A percentile compares a stretch with the other conserved stretches of the same genome.
Conservation (phyloP, 225 moss, liverwort and hornwort genomes). For the Climacium dendroides region DNA sequence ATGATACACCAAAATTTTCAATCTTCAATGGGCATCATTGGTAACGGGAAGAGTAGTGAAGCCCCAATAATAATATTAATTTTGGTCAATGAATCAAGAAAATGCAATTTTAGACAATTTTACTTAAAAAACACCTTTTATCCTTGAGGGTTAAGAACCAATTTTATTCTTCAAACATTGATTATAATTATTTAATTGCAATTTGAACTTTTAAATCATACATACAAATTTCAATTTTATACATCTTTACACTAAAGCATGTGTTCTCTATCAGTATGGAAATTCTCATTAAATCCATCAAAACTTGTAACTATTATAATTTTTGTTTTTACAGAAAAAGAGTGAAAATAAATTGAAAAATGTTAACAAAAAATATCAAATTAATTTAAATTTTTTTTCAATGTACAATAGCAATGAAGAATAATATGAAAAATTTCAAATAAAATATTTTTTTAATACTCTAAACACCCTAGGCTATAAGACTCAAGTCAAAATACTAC, state of each 20-base stretch:
- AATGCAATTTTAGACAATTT: background rate
- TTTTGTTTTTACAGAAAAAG: background rate
- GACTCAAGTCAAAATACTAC: background rate
- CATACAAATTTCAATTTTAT: background rate
- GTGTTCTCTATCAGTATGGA: background rate
- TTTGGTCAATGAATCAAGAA: background rate
- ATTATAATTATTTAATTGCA: background rate
- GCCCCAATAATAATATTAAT: background rate
- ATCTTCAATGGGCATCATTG: too few relatives aligned
- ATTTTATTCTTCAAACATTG: background rate
- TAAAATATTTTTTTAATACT: background rate
- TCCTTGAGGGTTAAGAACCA: background rate
- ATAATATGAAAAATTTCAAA: background rate
- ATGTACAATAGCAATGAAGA: background rate
- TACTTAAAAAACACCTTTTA: background rate
- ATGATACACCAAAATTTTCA: too few relatives aligned
- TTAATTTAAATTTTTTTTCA: background rate
- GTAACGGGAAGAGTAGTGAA: fast-evolving
- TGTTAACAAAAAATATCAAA: background rate
- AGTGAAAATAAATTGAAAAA: background rate
- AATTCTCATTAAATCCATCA: background rate
- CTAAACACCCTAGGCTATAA: too few relatives aligned
- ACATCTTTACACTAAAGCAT: background rate
- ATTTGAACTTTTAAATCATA: background rate
- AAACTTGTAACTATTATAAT: background rate